Conservation (phyloP, 192 early-diverging fungal species). For the Borealophlyctis nickersoniae region DNA sequence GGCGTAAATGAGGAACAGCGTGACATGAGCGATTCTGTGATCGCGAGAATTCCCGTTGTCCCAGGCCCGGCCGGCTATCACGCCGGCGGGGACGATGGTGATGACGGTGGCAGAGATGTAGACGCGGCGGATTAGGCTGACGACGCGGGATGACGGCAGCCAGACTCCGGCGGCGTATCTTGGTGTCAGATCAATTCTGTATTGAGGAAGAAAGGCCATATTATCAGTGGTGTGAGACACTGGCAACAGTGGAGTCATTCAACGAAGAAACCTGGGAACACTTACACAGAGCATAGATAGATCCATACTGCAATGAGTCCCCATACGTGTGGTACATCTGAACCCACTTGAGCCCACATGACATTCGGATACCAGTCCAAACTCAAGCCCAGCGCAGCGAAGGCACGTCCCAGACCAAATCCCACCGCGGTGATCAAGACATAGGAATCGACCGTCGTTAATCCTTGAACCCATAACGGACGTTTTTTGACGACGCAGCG, state of each 20-base stretch:
- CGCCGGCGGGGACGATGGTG: slow-evolving; percentile 4
- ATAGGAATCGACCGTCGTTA: no score
- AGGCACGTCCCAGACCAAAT: no score
- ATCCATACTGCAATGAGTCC: neutral
- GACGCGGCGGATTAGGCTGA: neutral
- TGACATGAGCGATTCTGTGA: no score
- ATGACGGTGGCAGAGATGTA: neutral
- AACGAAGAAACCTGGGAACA: no score
- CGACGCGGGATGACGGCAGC: neutral
- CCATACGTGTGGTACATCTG: slow-evolving; percentile 5
- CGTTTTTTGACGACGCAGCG: no score
- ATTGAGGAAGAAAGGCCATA: neutral
- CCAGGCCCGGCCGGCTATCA: neutral
- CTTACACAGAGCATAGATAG: slow-evolving; percentile 10
- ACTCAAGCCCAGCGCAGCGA: neutral
- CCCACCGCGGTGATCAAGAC: no score
- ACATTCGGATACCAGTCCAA: slow-evolving; percentile 4
- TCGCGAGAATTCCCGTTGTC: neutral
- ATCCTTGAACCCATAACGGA: no score
- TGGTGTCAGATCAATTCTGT: neutral
- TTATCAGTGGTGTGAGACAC: neutral
- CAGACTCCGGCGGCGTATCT: neutral
- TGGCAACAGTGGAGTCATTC: no score
- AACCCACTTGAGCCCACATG: neutral
- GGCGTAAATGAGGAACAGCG: slow-evolving; percentile 6